Evolutionary conservation across 257 asterid species (phyloP), one percentile per base, ranked within the genome.

Genomic region (Catharanthus roseus): DNA sequence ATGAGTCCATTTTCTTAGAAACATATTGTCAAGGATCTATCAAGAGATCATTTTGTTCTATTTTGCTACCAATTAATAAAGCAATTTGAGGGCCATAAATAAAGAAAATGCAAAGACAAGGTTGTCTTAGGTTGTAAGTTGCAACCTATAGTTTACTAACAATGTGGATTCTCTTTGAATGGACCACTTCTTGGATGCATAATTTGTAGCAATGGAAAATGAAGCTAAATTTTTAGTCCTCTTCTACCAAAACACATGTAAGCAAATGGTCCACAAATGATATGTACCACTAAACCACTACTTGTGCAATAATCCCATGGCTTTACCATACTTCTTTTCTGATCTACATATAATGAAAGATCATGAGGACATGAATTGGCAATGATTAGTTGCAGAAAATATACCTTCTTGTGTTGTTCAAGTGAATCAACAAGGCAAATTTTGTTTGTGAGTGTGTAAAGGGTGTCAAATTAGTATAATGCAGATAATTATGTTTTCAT

Each of bases 241-340:
- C 56, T 68, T 68, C 65, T 47, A 42, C 33, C 63, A 26, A 55
- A 33, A 74, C 34, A 62, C 50, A 26, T 47, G 42, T 29, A 36
- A 67, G 24, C 38, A 57, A 58, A 68, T 58, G 70, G 74, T 75
- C 74, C 78, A 75, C 65, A 16, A 72, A 68, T 60, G 70, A 54
- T 50, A 66, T 38, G 72, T 68, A 61, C 74, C 70, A 75, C 78
- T 55, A 60, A 45, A 47, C 55, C 78, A 74, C 78, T 74, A 74
- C 28, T 50, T 15, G 75, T n/a, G 53, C 53, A 29, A 33, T 72
- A 44, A 41, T 45, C n/a, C 64, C 41, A n/a, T n/a, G 54, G 13
- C 39, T 44, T 54, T 3, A 18, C 31, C 23, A 1, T 58, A 21
- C 19, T 1, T 7, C 9, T 9, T 13, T 31, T 0, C 26, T 72